Percentiles rank a stretch among this genome's conserved stretches.
These are phyloP conservation scores for Haplosporangium gracile DNA, from an alignment of 192 early-diverging fungal genomes.

Conservation along the genomic window DNA sequence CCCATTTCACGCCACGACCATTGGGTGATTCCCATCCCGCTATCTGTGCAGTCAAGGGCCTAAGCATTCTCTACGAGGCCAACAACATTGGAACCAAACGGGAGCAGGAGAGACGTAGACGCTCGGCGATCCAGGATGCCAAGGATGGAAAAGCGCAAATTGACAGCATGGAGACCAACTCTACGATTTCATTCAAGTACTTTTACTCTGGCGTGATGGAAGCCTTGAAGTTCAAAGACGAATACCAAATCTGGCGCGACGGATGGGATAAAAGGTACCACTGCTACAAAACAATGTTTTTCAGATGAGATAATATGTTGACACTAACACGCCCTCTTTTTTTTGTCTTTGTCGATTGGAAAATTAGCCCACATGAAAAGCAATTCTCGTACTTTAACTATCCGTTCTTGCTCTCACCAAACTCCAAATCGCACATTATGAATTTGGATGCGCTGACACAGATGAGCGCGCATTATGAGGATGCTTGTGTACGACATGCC, in stretches of 20 bases:
- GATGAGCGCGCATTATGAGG: constrained; percentile 85
- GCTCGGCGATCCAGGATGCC: constrained; percentile 59
- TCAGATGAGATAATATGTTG: constrained; percentile 5
- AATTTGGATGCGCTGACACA: constrained; percentile 82
- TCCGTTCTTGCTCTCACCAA: constrained; percentile 77
- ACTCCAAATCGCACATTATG: constrained; percentile 77
- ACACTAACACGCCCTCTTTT: constrained; percentile 17
- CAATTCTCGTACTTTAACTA: constrained; percentile 79
- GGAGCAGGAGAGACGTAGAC: constrained; percentile 50
- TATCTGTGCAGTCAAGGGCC: constrained; percentile 63
- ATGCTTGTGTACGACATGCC: constrained; percentile 86
- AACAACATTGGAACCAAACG: constrained; percentile 60
- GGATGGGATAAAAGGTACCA: constrained; percentile 58
- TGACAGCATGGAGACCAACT: not conserved
- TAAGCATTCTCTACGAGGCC: constrained; percentile 66
- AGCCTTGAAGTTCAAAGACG: constrained; percentile 81
- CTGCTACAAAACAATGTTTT: not conserved
- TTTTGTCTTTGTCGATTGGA: constrained; percentile 13
- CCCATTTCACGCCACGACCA: constrained; percentile 61
- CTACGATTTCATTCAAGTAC: constrained; percentile 52
- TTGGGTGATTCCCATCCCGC: constrained; percentile 58
- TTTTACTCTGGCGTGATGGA: constrained; percentile 56
- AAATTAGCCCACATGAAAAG: constrained; percentile 39
- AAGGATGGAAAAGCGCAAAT: constrained; percentile 25
- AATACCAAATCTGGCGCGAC: constrained; percentile 80